These are phyloP conservation scores for Phytomonas sp. DNA, from an alignment of 208 protist species.

Conservation along the genomic window DNA sequence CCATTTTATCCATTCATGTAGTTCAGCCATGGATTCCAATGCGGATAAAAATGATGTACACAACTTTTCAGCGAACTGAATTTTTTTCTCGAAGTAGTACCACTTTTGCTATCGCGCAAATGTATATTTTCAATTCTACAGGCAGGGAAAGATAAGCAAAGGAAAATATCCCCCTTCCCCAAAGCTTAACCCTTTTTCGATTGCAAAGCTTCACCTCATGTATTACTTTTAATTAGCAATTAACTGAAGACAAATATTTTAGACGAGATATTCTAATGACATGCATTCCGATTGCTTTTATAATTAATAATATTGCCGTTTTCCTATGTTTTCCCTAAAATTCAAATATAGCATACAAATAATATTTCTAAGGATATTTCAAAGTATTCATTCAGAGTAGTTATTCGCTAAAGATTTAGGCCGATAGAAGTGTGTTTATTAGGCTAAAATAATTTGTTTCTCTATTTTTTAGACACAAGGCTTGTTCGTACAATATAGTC, in stretches of 20 bases:
- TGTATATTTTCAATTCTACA: background rate
- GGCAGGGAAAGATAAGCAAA: background rate
- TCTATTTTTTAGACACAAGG: background rate
- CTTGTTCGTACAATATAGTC: background rate
- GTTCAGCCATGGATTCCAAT: background rate
- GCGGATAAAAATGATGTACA: background rate
- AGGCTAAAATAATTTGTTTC: background rate
- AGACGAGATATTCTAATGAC: background rate
- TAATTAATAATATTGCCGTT: background rate
- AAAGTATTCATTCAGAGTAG: background rate
- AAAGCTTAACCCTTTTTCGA: background rate
- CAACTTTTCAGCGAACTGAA: background rate
- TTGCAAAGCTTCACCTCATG: background rate
- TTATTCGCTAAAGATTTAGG: background rate
- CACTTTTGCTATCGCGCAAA: background rate
- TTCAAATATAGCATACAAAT: background rate
- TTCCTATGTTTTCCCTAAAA: background rate
- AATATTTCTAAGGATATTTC: background rate
- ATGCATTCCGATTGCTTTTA: background rate
- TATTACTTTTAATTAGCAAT: background rate
- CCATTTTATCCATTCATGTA: background rate
- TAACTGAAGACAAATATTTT: background rate
- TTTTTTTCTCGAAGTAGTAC: constrained; percentile 4
- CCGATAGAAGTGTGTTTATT: background rate
- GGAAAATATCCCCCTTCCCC: background rate